Conservation (phyloP, 2,329 filamentous ascomycete genomes). For the Ascochyta lentis region DNA sequence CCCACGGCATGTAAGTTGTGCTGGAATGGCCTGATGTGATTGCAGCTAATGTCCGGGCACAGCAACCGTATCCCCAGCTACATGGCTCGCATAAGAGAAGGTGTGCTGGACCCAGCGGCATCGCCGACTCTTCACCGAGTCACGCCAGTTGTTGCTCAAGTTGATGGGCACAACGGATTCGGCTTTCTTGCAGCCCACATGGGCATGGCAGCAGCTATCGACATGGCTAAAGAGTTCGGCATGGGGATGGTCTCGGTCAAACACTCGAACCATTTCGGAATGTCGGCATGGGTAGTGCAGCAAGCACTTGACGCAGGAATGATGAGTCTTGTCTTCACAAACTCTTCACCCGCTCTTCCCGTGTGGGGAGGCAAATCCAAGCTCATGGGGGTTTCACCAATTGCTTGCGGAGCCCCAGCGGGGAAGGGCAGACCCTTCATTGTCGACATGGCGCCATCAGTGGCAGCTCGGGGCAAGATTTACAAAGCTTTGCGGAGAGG, state of each 20-base stretch:
- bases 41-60: conserved; percentile 7
- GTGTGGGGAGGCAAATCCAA: conserved; percentile 72
- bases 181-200: conserved; percentile 73
- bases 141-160: conserved; percentile 74
- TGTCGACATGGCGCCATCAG: conserved; percentile 75
- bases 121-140: conserved; percentile 64
- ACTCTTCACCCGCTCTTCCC: conserved; percentile 72
- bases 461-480: conserved; percentile 75
- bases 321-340: conserved; percentile 68
- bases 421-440: conserved; percentile 68
- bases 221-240: conserved; percentile 68
- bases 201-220: conserved; percentile 72
- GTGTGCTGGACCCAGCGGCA: conserved; percentile 69
- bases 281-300: conserved; percentile 81
- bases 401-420: conserved; percentile 77
- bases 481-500: conserved; percentile 72
- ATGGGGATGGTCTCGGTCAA: conserved; percentile 79
- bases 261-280: conserved; percentile 83
- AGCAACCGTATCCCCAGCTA: conserved; percentile 77
- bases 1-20: conserved; percentile 66
- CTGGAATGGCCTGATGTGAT: conserved; percentile 1
- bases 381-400: conserved; percentile 75
- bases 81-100: conserved; percentile 73
- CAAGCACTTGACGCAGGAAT: conserved; percentile 73
- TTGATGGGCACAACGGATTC: conserved; percentile 74